Evolutionary conservation across 2,329 filamentous ascomycete species (phyloP).

Genomic region (Ascochyta rabiei): DNA sequence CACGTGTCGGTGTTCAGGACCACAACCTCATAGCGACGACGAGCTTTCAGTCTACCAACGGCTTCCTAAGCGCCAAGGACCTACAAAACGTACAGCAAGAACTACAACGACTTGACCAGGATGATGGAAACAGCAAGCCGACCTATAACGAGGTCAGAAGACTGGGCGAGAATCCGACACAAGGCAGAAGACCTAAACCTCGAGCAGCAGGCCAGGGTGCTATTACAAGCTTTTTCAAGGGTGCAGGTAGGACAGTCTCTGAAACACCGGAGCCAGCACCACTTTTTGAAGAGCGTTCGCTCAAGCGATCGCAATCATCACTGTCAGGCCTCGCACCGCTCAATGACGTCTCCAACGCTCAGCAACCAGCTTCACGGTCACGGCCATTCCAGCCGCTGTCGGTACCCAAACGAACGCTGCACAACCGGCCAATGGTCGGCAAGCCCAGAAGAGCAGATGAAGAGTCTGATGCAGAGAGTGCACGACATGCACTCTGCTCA

Average conservation of each 20-base stretch:
- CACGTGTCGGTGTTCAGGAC: neutral
- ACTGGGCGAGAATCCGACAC: constrained; percentile 23
- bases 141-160: constrained; percentile 37
- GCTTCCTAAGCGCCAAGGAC: constrained; percentile 49
- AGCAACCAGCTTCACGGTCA: constrained; percentile 8
- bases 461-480: constrained; percentile 30
- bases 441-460: constrained; percentile 36
- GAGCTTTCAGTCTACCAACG: constrained; percentile 20
- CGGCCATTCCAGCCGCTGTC: constrained; percentile 34
- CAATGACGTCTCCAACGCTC: constrained; percentile 44
- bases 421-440: constrained; percentile 40
- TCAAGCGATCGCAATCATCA: constrained; percentile 32
- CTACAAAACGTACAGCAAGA: constrained; percentile 49
- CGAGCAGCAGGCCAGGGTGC: constrained; percentile 56
- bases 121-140: constrained; percentile 25
- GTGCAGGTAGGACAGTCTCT: constrained; percentile 28
- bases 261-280: constrained; percentile 12
- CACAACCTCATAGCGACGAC: constrained; percentile 22
- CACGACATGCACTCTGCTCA: constrained; percentile 57
- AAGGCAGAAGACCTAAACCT: constrained; percentile 38
- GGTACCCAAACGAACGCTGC: constrained; percentile 37
- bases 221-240: constrained; percentile 60
- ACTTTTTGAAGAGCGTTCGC: constrained; percentile 10
- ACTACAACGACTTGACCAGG: constrained; percentile 33
- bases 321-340: constrained; percentile 27